Evolutionary conservation across 2,329 filamentous ascomycete species (phyloP).

Genomic region (Pseudocercospora ulei): DNA sequence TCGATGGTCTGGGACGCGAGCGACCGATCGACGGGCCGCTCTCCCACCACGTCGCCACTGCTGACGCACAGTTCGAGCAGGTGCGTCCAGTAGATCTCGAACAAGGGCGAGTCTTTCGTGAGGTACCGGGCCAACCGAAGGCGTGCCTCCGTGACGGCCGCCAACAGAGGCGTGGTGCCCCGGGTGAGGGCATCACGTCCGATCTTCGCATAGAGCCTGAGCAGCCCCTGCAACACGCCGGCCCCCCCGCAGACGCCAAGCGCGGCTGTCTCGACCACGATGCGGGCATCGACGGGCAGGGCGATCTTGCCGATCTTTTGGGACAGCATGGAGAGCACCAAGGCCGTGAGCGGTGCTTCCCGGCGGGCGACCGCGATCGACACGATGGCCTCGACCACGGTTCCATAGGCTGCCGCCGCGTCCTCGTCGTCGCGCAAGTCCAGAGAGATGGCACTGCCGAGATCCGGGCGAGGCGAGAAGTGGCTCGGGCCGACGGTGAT

Average conservation of each 20-base stretch:
- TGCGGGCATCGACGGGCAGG: slow-evolving; percentile 67
- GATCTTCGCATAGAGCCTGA: slow-evolving; percentile 72
- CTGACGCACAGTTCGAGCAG: slow-evolving; percentile 80
- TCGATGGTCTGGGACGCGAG: slow-evolving; percentile 78
- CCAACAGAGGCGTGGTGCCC: slow-evolving; percentile 56
- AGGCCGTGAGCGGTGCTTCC: slow-evolving; percentile 83
- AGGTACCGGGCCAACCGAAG: slow-evolving; percentile 64
- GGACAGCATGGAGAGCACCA: slow-evolving; percentile 91
- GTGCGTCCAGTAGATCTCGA: slow-evolving; percentile 73
- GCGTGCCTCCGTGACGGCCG: slow-evolving; percentile 69
- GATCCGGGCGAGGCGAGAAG: slow-evolving; percentile 26
- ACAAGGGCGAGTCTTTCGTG: slow-evolving; percentile 60
- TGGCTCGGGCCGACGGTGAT: slow-evolving; percentile 16
- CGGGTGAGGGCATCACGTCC: slow-evolving; percentile 63
- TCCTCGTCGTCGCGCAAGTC: slow-evolving; percentile 66
- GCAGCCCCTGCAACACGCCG: slow-evolving; percentile 71
- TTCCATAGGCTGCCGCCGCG: slow-evolving; percentile 63
- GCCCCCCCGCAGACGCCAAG: slow-evolving; percentile 68
- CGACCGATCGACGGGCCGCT: slow-evolving; percentile 46
- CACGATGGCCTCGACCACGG: slow-evolving; percentile 91
- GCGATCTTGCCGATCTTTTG: slow-evolving; percentile 88
- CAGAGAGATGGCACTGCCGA: slow-evolving; percentile 69
- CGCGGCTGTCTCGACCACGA: slow-evolving; percentile 70
- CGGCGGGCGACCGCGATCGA: slow-evolving; percentile 71
- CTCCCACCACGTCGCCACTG: slow-evolving; percentile 68